phyloP scores from a whole-genome alignment of 78 protist genomes.

The Monosiga brevicollis region DNA sequence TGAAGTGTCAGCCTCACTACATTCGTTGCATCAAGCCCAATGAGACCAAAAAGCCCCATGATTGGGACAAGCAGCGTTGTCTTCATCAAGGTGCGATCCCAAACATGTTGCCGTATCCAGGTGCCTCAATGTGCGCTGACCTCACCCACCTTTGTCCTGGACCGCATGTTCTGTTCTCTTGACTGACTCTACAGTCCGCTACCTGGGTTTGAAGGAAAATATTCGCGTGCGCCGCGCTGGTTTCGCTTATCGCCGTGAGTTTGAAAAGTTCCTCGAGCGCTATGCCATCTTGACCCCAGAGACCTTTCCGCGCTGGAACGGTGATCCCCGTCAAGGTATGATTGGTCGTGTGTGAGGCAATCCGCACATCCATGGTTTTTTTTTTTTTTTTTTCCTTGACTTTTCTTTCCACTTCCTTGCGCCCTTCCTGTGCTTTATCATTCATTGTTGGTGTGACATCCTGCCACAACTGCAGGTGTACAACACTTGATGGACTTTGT shows the following conservation, averaged over 20 bases:
- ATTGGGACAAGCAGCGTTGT: not conserved
- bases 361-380: too few species aligned
- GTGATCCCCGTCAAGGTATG: not conserved
- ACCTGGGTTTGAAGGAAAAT: slow-evolving; percentile 78
- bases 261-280: slow-evolving; percentile 54
- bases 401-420: too few species aligned
- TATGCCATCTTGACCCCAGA: slow-evolving; percentile 42
- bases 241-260: slow-evolving; percentile 74
- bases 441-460: too few species aligned
- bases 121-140: too few species aligned
- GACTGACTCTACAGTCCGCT: slow-evolving; percentile 24
- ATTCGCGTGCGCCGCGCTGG: slow-evolving; percentile 91
- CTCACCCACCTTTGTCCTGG: not conserved
- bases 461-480: not conserved
- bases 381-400: too few species aligned
- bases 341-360: not conserved
- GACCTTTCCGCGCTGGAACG: slow-evolving; percentile 6
- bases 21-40: slow-evolving; percentile 91
- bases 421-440: too few species aligned
- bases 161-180: not conserved
- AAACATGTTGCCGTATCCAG: not conserved
- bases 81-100: slow-evolving; percentile 55
- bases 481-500: not conserved
- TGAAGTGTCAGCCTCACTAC: slow-evolving; percentile 70
- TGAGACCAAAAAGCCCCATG: slow-evolving; percentile 26